Evolutionary conservation across 768 basidiomycete species (phyloP).

Genomic region (Lactarius tabidus): DNA sequence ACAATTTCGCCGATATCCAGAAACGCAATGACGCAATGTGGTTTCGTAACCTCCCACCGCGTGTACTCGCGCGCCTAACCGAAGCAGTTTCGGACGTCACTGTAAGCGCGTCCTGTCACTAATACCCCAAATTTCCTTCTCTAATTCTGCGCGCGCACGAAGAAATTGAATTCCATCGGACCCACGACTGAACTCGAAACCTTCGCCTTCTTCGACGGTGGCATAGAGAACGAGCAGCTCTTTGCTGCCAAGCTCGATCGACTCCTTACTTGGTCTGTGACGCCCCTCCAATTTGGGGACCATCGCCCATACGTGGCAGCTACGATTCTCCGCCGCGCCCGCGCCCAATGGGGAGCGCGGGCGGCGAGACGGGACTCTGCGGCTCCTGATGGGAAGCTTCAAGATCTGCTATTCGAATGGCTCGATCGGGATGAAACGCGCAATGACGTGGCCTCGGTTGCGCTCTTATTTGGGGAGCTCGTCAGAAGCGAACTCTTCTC

Average conservation of each 20-base stretch:
- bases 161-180: constrained; percentile 78
- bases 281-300: constrained; percentile 76
- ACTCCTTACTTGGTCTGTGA: constrained; percentile 77
- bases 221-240: constrained; percentile 28
- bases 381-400: constrained; percentile 59
- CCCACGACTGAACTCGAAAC: constrained; percentile 55
- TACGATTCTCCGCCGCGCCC: constrained; percentile 61
- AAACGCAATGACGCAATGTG: constrained; percentile 78
- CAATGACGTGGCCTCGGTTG: constrained; percentile 54
- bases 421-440: constrained; percentile 62
- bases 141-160: background rate
- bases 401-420: constrained; percentile 81
- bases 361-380: constrained; percentile 59
- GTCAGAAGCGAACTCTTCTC: constrained; percentile 68
- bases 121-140: background rate
- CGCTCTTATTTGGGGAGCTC: constrained; percentile 68
- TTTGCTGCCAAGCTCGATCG: constrained; percentile 71
- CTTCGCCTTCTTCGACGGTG: constrained; percentile 55
- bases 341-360: constrained; percentile 55
- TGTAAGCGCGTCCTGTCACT: constrained; percentile 27
- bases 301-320: constrained; percentile 74
- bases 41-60: constrained; percentile 62
- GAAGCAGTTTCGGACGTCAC: constrained; percentile 57
- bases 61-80: constrained; percentile 54
- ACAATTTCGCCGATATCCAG: constrained; percentile 65